These are phyloP conservation scores for Chlamydomonas sphaeroides DNA, from an alignment of 139 green algal genomes.

Conservation along the genomic window DNA sequence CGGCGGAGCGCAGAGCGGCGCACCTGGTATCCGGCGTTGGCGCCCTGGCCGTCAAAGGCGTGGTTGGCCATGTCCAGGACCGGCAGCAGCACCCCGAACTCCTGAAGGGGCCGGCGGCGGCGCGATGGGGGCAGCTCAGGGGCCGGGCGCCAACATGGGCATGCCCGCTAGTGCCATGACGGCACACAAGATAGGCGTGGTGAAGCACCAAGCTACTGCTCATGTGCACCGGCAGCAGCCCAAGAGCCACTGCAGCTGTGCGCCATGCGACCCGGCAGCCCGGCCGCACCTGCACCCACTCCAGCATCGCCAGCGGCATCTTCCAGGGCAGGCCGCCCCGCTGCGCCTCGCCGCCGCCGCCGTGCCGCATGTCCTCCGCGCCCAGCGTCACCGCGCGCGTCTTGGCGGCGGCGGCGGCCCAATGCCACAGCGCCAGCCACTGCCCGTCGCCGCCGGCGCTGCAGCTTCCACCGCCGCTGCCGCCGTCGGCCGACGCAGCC, in stretches of 20 bases:
- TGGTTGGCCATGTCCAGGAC: conserved; percentile 35
- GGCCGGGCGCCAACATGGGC: neutral
- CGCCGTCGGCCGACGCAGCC: neutral
- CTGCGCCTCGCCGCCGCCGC: neutral
- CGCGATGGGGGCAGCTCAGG: neutral
- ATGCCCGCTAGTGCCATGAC: too few species aligned
- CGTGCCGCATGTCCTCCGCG: conserved; percentile 3
- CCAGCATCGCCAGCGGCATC: conserved; percentile 9
- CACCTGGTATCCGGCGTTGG: conserved; percentile 20
- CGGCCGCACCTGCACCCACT: conserved; percentile 3
- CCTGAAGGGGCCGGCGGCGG: neutral
- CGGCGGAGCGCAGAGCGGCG: too few species aligned
- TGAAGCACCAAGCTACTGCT: too few species aligned
- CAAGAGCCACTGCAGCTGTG: too few species aligned
- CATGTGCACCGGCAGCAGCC: too few species aligned
- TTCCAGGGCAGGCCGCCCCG: neutral
- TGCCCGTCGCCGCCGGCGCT: neutral
- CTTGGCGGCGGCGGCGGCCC: conserved; percentile 18
- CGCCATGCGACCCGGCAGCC: neutral
- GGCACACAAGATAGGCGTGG: too few species aligned
- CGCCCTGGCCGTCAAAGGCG: neutral
- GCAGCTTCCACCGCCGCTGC: neutral
- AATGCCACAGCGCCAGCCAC: conserved; percentile 26
- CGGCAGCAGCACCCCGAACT: conserved; percentile 19
- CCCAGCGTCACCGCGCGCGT: conserved; percentile 6